These are phyloP conservation scores for Thinopyrum elongatum DNA, from an alignment of 176 grass and related monocot genomes.

Conservation along the genomic window DNA sequence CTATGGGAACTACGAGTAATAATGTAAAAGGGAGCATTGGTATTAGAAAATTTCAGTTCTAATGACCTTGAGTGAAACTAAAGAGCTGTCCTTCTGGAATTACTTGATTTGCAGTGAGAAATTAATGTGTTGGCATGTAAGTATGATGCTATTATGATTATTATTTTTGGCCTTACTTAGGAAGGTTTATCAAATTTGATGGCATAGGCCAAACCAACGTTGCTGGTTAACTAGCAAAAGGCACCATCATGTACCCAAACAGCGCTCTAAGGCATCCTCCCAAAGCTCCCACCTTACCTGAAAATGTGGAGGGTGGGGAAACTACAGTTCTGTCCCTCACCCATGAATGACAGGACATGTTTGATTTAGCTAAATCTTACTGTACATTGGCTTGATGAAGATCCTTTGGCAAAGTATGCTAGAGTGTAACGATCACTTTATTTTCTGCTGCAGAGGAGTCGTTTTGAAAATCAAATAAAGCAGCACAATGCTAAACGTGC, in stretches of 20 bases:
- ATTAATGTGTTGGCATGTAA: neutral
- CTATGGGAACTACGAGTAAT: neutral
- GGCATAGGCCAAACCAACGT: neutral
- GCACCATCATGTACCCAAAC: neutral
- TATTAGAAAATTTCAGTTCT: neutral
- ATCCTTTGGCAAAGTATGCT: neutral
- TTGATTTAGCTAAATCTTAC: slow-evolving; percentile 13
- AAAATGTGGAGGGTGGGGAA: neutral
- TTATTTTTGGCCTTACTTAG: slow-evolving; percentile 8
- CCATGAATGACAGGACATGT: neutral
- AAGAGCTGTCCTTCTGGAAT: neutral
- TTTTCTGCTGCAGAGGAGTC: slow-evolving; percentile 59
- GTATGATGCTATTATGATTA: slow-evolving; percentile 1
- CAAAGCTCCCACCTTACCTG: neutral
- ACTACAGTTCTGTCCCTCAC: neutral
- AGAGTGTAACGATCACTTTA: neutral
- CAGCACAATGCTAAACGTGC: slow-evolving; percentile 88
- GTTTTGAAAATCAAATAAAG: slow-evolving; percentile 96
- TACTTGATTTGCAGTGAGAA: slow-evolving; percentile 11
- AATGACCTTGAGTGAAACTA: slow-evolving; percentile 15
- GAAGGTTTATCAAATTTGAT: neutral
- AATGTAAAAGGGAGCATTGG: neutral
- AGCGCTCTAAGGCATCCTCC: neutral
- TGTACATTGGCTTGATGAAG: neutral
- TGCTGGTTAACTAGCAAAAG: neutral